Evolutionary conservation across 768 basidiomycete genomes (phyloP), one percentile per base, ranked within the genome.

Genomic region (Tylopilus intermedius): DNA sequence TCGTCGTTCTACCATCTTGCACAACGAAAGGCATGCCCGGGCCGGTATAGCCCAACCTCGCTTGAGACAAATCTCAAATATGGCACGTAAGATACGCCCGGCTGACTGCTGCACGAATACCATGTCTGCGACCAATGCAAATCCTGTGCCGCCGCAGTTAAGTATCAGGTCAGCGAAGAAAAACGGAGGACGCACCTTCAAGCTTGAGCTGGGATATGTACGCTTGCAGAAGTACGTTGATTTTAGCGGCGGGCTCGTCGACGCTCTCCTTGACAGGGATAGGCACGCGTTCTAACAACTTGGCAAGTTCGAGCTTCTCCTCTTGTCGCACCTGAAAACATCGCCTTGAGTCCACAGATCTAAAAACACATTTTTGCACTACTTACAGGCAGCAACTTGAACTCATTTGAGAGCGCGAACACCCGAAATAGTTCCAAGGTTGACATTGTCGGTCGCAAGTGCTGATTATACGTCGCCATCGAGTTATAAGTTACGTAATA

Each of bases 91-190:
- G 11, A 51, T 51, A 10, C 50, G 37, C 96, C 96, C 96, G 2
- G 96, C 96, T 8, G 94, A 96, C 63, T 99, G 96, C 53, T 94
- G 91, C 3, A 99, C 88, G 64, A 94, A 98, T 8, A 99, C 92
- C 90, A 91, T 93, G 58, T 93, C 50, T 13, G 50, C 50, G 21
- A 51, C 50, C 43, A 51, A 38, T 5, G 50, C 43, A 38, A 51
- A 51, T 10, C 43, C 50, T 51, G 18, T 22, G 18, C 27, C 15
- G 30, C 2, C 3, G 3, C 8, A 1, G 10, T 45, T 14, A 14
- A 30, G 11, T 39, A 22, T n/a, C 26, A 7, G 38, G 2, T 8
- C 7, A 8, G n/a, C 9, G 7, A 18, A 18, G 15, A 18, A 9
- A n/a, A 13, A 4, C 2, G n/a, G 29, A 10, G 30, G 11, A 37